phyloP scores from a whole-genome alignment of 202 grass and related monocot genomes.

The Zoysia matrella region DNA sequence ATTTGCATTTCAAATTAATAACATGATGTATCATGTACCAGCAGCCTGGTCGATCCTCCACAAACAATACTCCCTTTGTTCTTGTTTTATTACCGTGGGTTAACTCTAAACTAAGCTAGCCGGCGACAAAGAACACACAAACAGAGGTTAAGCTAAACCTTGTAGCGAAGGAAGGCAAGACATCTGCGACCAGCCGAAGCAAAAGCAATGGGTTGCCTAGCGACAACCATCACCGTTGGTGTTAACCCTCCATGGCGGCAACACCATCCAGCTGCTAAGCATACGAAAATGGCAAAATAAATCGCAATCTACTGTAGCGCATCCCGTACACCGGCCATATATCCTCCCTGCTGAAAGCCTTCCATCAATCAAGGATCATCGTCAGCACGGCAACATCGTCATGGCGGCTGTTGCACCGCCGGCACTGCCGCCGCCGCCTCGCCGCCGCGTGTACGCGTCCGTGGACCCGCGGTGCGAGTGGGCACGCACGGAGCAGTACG shows the following conservation, averaged over 20 bases:
- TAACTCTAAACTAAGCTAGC: background rate
- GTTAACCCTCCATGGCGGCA: conserved; percentile 28
- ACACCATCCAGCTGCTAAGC: conserved; percentile 4
- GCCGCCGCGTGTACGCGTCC: conserved; percentile 48
- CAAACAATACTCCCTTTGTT: background rate
- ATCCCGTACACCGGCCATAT: background rate
- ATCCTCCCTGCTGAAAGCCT: conserved; percentile 12
- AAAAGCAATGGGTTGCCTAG: conserved; percentile 47
- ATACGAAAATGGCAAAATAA: background rate
- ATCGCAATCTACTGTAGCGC: conserved; percentile 1
- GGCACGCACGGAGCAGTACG: conserved; percentile 31
- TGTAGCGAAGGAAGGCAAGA: conserved; percentile 32
- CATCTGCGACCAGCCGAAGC: conserved; percentile 34
- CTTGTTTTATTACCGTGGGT: background rate
- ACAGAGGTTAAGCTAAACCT: background rate
- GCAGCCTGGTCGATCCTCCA: background rate
- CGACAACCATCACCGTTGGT: background rate
- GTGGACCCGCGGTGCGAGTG: conserved; percentile 57
- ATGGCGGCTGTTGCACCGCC: conserved; percentile 25
- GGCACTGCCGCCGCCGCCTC: background rate
- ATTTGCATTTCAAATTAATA: no score
- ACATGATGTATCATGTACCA: no score
- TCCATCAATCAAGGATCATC: background rate
- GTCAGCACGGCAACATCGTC: no score
- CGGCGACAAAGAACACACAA: no score